Percentiles rank a stretch among this genome's conserved stretches.
Evolutionary conservation across 768 basidiomycete species (phyloP).

Genomic region (Mycena leptocephala): DNA sequence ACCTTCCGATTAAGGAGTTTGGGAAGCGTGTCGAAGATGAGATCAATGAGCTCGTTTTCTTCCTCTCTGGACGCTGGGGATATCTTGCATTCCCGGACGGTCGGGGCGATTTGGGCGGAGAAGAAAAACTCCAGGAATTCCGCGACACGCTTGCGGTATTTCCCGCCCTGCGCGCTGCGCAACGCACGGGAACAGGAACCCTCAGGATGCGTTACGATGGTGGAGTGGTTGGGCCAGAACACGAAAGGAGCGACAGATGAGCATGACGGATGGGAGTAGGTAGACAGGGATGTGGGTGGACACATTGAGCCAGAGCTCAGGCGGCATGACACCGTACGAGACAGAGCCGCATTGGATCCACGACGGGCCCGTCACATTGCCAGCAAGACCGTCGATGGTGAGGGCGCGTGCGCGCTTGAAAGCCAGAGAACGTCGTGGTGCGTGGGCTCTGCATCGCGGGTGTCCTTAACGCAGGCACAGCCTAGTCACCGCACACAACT

Average conservation of each 20-base stretch:
- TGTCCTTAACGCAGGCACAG: too few relatives aligned
- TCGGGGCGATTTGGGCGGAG: slow-evolving; percentile 49
- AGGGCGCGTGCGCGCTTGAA: slow-evolving; percentile 6
- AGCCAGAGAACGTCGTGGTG: background rate
- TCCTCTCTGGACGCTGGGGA: slow-evolving; percentile 52
- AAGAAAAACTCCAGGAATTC: slow-evolving; percentile 49
- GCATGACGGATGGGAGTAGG: slow-evolving; percentile 48
- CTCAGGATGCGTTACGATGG: slow-evolving; percentile 53
- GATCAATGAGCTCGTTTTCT: slow-evolving; percentile 48
- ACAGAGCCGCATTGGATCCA: background rate
- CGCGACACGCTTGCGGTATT: slow-evolving; percentile 48
- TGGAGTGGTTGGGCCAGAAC: slow-evolving; percentile 54
- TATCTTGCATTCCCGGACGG: slow-evolving; percentile 52
- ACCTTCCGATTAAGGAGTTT: slow-evolving; percentile 48
- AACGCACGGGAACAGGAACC: slow-evolving; percentile 40
- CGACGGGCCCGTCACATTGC: background rate
- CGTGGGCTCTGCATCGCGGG: background rate
- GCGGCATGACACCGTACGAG: slow-evolving; percentile 32
- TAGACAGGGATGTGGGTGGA: slow-evolving; percentile 46
- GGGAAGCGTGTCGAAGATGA: slow-evolving; percentile 46
- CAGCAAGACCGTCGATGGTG: background rate
- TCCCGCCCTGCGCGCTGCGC: slow-evolving; percentile 39
- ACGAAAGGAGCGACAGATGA: slow-evolving; percentile 50
- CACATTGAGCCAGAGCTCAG: slow-evolving; percentile 54
- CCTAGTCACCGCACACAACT: too few relatives aligned